Evolutionary conservation across 768 basidiomycete species (phyloP).

Genomic region (Polyporus arcularius): DNA sequence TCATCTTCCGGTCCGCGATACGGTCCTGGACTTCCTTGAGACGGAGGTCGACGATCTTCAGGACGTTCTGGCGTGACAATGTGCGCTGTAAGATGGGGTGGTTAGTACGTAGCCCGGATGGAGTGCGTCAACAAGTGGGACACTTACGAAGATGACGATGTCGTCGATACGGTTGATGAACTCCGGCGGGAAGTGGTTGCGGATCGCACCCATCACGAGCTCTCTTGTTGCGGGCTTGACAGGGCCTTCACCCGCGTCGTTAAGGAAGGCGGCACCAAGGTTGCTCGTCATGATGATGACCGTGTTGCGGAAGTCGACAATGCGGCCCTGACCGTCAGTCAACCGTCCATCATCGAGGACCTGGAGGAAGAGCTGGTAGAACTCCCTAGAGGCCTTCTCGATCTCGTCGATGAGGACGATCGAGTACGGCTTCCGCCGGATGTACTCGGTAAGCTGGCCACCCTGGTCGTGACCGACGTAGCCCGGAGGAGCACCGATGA

Average conservation of each 20-base stretch:
- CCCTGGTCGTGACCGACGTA: constrained; percentile 92
- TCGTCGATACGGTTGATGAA: constrained; percentile 91
- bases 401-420: constrained; percentile 88
- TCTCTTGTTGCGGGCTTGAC: constrained; percentile 60
- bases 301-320: constrained; percentile 86
- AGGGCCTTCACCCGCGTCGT: constrained; percentile 72
- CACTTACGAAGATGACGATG: constrained; percentile 68
- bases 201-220: constrained; percentile 79
- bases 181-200: constrained; percentile 88
- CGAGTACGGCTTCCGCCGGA: constrained; percentile 87
- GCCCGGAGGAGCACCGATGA: constrained; percentile 78
- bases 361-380: constrained; percentile 73
- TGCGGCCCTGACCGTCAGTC: constrained; percentile 90
- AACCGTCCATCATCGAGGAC: constrained; percentile 91
- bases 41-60: constrained; percentile 87
- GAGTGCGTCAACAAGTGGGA: neutral
- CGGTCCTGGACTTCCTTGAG: constrained; percentile 84
- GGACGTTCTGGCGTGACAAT: constrained; percentile 73
- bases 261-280: constrained; percentile 75
- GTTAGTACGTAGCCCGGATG: constrained; percentile 33
- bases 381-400: constrained; percentile 84
- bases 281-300: constrained; percentile 97
- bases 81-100: constrained; percentile 54
- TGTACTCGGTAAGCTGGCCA: constrained; percentile 91
- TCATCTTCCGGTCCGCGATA: constrained; percentile 78